phyloP scores from a whole-genome alignment of 2,329 filamentous ascomycete genomes.

The Phaeosphaeriaceae sp. region DNA sequence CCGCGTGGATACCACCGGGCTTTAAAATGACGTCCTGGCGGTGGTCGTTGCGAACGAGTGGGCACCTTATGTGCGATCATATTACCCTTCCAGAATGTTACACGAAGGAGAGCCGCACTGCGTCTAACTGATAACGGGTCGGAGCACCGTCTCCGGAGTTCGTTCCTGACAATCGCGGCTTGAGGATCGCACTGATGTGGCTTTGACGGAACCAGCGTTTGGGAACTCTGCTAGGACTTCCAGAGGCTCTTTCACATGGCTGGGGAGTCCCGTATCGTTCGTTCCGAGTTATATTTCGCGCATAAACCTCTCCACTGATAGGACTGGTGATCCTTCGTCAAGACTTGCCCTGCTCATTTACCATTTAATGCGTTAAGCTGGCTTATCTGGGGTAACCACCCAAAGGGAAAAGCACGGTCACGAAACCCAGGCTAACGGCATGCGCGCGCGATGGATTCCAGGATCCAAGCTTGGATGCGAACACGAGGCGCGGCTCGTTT shows the following conservation, averaged over 20 bases:
- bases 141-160: not conserved
- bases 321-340: not conserved
- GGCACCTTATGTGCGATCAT: conserved; percentile 9
- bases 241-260: not conserved
- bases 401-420: conserved; percentile 5
- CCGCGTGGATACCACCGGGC: not conserved
- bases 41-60: conserved; percentile 3
- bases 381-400: conserved; percentile 8
- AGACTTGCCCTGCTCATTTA: not conserved
- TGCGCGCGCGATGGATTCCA: conserved; percentile 18
- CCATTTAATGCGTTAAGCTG: not conserved
- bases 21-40: not conserved
- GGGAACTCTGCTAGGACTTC: not conserved
- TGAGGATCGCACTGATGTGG: not conserved
- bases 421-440: conserved; percentile 20
- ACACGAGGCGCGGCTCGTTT: conserved; percentile 13
- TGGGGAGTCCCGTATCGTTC: not conserved
- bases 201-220: not conserved
- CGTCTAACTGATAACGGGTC: not conserved
- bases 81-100: conserved; percentile 10
- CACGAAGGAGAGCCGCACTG: conserved; percentile 2
- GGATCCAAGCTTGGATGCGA: conserved; percentile 14
- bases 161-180: not conserved
- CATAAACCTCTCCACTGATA: not conserved
- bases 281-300: not conserved